Base-by-base conservation (phyloP, 2,329 filamentous ascomycete genomes). In the Didymellaceae sp. region DNA sequence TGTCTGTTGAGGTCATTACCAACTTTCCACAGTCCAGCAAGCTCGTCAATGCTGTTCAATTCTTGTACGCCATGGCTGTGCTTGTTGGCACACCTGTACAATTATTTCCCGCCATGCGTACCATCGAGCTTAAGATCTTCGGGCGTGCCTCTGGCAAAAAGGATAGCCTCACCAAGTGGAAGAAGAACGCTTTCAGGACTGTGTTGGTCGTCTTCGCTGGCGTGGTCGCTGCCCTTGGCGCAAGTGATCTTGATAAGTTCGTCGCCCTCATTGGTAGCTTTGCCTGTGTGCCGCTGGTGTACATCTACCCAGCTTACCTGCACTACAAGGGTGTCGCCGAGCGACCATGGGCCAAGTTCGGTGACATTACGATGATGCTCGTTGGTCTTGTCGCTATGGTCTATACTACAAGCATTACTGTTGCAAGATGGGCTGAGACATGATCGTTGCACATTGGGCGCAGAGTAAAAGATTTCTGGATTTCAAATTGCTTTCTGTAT, bases 41-140 rank as follows among this genome's bases (percentile, higher is more conserved):
- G 46, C 78, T 90, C n/a, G 88, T 91, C 75, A 90, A 91, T 57
- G 83, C 84, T 0, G 86, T 91, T 6, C 88, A 91, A 62, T 86
- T 89, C 65, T 77, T 90, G 42, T 91, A 91, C 75, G 86, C 86
- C 4, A 70, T 90, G 18, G 88, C 88, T 2, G 86, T 91, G 6
- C 77, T 91, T n/a, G 85, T 86, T 5, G 87, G 87, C 25, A 86
- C 85, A 35, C 88, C 88, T 0, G 87, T 91, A 2, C 88, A 91
- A 71, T 79, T 90, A 35, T 91, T 90, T 74, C 88, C 88, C 0
- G 86, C 87, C 6, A 77, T 88, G 42, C 82, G 87, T 58, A 91
- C 90, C 65, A 77, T 90, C 43, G 88, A 90, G 72, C 83, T 82
- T 16, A 81, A 78, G 34, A 66, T 90, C 13, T 89, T 91, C 52